Percentiles rank a stretch among this genome's conserved stretches.
Conservation (phyloP, 228 moss, liverwort and hornwort species). For the Sphagnum magellanicum region DNA sequence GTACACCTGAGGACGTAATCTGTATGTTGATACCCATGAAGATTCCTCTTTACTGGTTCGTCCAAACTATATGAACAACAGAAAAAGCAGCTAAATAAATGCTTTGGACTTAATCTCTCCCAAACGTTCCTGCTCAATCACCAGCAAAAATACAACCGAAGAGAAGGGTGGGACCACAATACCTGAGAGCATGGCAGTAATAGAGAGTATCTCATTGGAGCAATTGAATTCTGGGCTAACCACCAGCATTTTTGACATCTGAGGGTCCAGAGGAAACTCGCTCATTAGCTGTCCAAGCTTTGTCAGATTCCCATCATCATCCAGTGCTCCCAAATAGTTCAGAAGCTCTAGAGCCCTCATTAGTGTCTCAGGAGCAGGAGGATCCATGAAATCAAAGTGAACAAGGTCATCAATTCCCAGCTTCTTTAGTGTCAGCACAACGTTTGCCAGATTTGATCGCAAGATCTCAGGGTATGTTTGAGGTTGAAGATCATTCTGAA, state of each 20-base stretch:
- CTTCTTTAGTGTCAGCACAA: constrained; percentile 86
- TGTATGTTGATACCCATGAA: too few species aligned
- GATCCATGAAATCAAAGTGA: constrained; percentile 99
- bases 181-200: constrained; percentile 99
- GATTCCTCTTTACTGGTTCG: too few species aligned
- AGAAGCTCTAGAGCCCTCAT: constrained; percentile 97
- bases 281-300: constrained; percentile 95
- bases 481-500: constrained; percentile 84
- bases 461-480: constrained; percentile 97
- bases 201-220: constrained; percentile 94
- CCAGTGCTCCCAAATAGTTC: constrained; percentile 90
- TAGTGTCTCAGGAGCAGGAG: constrained; percentile 94
- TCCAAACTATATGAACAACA: too few species aligned
- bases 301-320: constrained; percentile 94
- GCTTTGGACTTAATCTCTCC: too few species aligned
- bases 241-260: constrained; percentile 99
- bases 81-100: too few species aligned
- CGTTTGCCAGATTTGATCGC: constrained; percentile 89
- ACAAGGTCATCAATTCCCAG: constrained; percentile 96
- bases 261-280: constrained; percentile 96
- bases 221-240: constrained; percentile 94
- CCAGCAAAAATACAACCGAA: too few species aligned
- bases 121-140: too few species aligned
- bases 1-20: neutral
- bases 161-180: constrained; percentile 3